phyloP scores from a whole-genome alignment of 2,329 filamentous ascomycete genomes.

The Endothia cerciana region DNA sequence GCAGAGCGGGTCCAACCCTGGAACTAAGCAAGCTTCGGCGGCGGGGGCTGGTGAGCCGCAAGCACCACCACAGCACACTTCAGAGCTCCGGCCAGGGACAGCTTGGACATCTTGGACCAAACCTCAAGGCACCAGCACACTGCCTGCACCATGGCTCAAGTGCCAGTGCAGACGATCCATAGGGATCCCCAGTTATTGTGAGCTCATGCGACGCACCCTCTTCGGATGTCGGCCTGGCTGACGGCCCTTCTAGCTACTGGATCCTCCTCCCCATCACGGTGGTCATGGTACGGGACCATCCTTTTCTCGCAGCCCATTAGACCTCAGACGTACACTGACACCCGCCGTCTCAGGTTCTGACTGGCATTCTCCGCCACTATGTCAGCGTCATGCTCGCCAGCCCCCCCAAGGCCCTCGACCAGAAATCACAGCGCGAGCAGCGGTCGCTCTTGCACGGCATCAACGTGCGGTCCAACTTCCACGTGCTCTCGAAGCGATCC shows the following conservation, averaged over 20 bases:
- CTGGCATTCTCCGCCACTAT: slow-evolving; percentile 94
- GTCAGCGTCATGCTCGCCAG: slow-evolving; percentile 88
- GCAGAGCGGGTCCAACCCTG: neutral
- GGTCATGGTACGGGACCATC: slow-evolving; percentile 74
- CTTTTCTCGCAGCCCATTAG: slow-evolving; percentile 14
- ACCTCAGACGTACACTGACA: neutral
- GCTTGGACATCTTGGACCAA: neutral
- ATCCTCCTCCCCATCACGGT: slow-evolving; percentile 96
- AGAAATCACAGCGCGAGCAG: slow-evolving; percentile 81
- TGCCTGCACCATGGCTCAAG: slow-evolving; percentile 71
- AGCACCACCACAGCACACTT: slow-evolving; percentile 7
- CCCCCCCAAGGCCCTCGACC: slow-evolving; percentile 79
- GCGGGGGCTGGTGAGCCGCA: slow-evolving; percentile 6
- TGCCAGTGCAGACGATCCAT: slow-evolving; percentile 92
- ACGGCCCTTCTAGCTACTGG: slow-evolving; percentile 76
- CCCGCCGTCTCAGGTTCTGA: slow-evolving; percentile 67
- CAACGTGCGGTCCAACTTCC: slow-evolving; percentile 80
- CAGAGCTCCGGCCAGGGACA: slow-evolving; percentile 4
- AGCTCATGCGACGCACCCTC: slow-evolving; percentile 38
- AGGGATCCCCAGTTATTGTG: slow-evolving; percentile 98
- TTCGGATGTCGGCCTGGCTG: slow-evolving; percentile 26
- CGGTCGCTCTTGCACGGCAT: slow-evolving; percentile 82
- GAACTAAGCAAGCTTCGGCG: slow-evolving; percentile 8
- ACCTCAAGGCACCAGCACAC: neutral
- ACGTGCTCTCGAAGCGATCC: slow-evolving; percentile 74